These are phyloP conservation scores for Cladosporium velox DNA, from an alignment of 2,329 filamentous ascomycete species.

Conservation along the genomic window DNA sequence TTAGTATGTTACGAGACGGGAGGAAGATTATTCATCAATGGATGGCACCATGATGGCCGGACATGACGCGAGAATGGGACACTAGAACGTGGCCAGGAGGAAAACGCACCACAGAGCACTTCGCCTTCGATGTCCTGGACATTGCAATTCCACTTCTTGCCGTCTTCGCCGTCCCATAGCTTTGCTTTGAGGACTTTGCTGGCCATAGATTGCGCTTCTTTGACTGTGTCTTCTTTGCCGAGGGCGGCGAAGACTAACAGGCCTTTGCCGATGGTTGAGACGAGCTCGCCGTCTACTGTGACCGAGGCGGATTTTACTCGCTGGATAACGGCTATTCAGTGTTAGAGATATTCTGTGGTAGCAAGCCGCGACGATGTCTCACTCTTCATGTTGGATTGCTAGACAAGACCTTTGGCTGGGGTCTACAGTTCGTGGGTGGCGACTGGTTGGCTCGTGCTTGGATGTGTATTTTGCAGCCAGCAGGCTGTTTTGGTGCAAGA, in stretches of 20 bases:
- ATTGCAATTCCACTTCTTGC: conserved; percentile 84
- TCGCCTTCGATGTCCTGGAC: conserved; percentile 89
- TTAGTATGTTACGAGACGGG: not conserved
- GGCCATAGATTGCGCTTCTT: conserved; percentile 81
- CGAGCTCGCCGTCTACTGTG: conserved; percentile 84
- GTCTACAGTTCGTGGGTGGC: not conserved
- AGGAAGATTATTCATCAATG: conserved; percentile 1
- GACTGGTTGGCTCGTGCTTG: not conserved
- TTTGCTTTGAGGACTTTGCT: conserved; percentile 86
- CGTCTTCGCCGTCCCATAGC: conserved; percentile 83
- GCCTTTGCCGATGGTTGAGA: conserved; percentile 89
- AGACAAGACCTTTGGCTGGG: conserved; percentile 1
- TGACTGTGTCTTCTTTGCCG: conserved; percentile 84
- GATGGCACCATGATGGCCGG: conserved; percentile 16
- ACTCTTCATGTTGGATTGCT: conserved; percentile 45
- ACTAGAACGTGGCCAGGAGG: not conserved
- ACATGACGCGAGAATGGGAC: not conserved
- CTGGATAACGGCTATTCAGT: conserved; percentile 76
- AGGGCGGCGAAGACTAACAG: conserved; percentile 90
- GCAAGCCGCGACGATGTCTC: conserved; percentile 22
- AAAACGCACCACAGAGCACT: conserved; percentile 80
- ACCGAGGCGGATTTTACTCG: conserved; percentile 94
- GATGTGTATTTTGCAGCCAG: not conserved
- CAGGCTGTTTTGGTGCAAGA: not conserved
- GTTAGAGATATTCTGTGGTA: conserved; percentile 23